Evolutionary conservation across 2,329 filamentous ascomycete species (phyloP), one percentile per base, ranked within the genome.

Genomic region (Dothideomycetidae sp.): DNA sequence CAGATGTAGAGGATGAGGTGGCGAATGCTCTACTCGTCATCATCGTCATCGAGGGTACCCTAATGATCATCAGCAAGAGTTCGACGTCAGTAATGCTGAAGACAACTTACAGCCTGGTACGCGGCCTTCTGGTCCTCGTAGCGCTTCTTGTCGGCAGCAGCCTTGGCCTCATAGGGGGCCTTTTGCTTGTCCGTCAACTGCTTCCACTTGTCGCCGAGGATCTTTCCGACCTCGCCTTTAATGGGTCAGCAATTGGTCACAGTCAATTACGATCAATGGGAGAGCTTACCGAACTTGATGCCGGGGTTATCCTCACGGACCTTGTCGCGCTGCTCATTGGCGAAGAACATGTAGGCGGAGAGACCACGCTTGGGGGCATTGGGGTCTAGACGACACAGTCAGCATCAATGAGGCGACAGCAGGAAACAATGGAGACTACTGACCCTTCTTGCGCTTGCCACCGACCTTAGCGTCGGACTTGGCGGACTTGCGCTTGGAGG

Each of bases 331-430:
- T 94, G 84, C 67, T 96, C 90, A 59, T 96, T 96, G 75, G 90
- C 90, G 62, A 96, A 98, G 80, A 96, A 96, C 90, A 98, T 98
- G 77, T 98, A 98, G 47, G 90, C 90, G 37, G 90, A 96, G 35
- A 98, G 83, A 70, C 88, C 90, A 66, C 90, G 85, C 85, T 96
- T 98, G 62, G 90, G 90, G 44, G 86, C 88, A 67, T 94, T 94
- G 64, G 85, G 85, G 66, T 94, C 86, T 93, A 53, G 10, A 11
- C 15, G 31, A 14, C 5, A n/a, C 18, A 14, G 37, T 38, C 15
- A 34, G 33, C 18, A 13, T 17, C 36, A 36, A 30, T 31, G 29
- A 19, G 35, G 34, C 16, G 32, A 32, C 29, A 35, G 31, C 37
- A 11, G 16, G 23, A 13, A 29, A 31, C 34, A 12, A 10, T 13